Conservation (phyloP, 192 early-diverging fungal genomes). For the Phycomyces blakesleeanus region DNA sequence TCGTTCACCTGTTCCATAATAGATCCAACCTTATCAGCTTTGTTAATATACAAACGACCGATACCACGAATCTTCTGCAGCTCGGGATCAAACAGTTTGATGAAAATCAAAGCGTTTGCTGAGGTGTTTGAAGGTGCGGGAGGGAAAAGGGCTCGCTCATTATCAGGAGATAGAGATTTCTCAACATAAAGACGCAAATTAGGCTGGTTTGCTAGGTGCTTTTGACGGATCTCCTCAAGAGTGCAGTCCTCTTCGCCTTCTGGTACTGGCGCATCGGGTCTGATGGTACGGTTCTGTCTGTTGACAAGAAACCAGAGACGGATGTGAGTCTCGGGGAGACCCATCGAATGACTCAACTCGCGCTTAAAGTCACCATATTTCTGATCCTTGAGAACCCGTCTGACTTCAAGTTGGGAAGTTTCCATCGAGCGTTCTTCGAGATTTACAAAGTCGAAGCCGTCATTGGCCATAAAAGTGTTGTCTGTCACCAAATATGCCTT, state of each 20-base stretch:
- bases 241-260: constrained; percentile 36
- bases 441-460: constrained; percentile 85
- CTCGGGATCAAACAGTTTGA: constrained; percentile 80
- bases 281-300: constrained; percentile 87
- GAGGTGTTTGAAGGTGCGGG: constrained; percentile 10
- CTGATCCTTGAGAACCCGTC: constrained; percentile 57
- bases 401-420: constrained; percentile 12
- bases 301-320: constrained; percentile 85
- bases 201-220: constrained; percentile 20
- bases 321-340: constrained; percentile 48
- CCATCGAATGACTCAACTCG: constrained; percentile 42
- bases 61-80: constrained; percentile 55
- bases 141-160: constrained; percentile 25
- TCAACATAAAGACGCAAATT: constrained; percentile 53
- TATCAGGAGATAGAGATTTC: constrained; percentile 2
- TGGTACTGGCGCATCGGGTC: constrained; percentile 73
- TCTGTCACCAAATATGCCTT: constrained; percentile 63
- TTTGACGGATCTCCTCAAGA: constrained; percentile 24
- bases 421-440: constrained; percentile 45
- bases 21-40: constrained; percentile 52
- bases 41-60: constrained; percentile 50
- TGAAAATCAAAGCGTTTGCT: constrained; percentile 62
- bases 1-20: constrained; percentile 53
- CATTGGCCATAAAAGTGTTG: constrained; percentile 62
- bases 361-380: constrained; percentile 54